Conservation (phyloP, 116 monocot genomes). For the Papilionanthe hybrid region DNA sequence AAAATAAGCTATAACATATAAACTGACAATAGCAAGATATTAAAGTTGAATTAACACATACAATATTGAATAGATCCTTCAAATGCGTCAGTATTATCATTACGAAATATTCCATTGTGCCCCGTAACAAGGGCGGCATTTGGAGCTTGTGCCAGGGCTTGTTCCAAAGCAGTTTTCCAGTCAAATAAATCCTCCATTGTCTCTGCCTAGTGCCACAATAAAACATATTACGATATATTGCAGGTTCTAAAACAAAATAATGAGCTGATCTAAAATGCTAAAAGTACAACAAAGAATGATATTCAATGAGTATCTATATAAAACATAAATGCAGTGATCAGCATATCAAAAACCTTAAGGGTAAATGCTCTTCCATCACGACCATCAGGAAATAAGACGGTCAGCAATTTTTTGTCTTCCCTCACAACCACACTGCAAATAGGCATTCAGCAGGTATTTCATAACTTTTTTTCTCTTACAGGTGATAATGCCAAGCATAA, state of each 20-base stretch:
- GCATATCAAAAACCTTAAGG: conserved; percentile 60
- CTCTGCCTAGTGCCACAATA: conserved; percentile 61
- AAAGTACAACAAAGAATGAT: not conserved
- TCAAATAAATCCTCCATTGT: conserved; percentile 94
- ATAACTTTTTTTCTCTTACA: not conserved
- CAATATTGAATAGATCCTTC: conserved; percentile 88
- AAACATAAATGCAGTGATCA: not conserved
- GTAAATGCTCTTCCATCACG: conserved; percentile 99
- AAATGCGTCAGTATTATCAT: conserved; percentile 75
- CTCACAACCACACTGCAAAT: conserved; percentile 84
- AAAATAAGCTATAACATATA: not conserved
- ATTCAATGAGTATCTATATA: not conserved
- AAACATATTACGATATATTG: not conserved
- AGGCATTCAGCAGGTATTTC: conserved; percentile 10
- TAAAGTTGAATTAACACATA: conserved; percentile 11
- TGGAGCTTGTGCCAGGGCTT: conserved; percentile 93
- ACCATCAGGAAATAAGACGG: conserved; percentile 95
- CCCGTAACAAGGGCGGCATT: conserved; percentile 99
- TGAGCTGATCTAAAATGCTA: not conserved
- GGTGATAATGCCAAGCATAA: not conserved
- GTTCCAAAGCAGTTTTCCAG: conserved; percentile 96
- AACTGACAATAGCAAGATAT: not conserved
- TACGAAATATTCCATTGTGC: conserved; percentile 99
- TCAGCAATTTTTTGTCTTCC: conserved; percentile 93
- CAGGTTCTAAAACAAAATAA: not conserved